phyloP scores from a whole-genome alignment of 345 rosid genomes.

The Corchorus capsularis region DNA sequence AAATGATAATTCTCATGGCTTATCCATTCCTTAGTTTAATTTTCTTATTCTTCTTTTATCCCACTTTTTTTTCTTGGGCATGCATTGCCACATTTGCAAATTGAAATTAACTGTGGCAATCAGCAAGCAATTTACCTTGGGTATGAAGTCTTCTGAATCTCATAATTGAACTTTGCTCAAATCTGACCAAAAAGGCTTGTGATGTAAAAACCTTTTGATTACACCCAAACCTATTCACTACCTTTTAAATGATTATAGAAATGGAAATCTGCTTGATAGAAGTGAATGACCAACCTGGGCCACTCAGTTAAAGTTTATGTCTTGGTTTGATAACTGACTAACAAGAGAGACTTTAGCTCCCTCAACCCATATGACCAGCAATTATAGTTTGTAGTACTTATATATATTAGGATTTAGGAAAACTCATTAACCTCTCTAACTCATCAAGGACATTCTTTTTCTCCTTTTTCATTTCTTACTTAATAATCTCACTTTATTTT shows the following conservation, averaged over 20 bases:
- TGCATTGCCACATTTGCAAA: neutral
- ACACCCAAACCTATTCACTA: neutral
- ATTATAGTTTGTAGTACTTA: slow-evolving; percentile 4
- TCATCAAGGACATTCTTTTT: neutral
- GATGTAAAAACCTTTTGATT: neutral
- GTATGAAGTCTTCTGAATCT: neutral
- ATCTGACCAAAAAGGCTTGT: neutral
- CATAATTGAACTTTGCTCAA: neutral
- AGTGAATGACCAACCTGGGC: neutral
- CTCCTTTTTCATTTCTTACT: neutral
- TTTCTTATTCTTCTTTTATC: too few relatives aligned
- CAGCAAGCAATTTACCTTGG: neutral
- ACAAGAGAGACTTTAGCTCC: neutral
- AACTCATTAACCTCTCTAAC: too few relatives aligned
- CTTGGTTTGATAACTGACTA: neutral
- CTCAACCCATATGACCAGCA: neutral
- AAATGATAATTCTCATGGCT: neutral
- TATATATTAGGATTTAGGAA: neutral
- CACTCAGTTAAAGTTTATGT: neutral
- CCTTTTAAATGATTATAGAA: neutral
- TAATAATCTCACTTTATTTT: too few relatives aligned
- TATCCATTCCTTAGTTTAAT: too few relatives aligned
- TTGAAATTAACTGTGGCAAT: neutral
- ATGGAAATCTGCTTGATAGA: neutral
- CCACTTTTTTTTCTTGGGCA: too few relatives aligned